Base-by-base conservation (phyloP, 441 rosid genomes). In the Mallotus japonicus region DNA sequence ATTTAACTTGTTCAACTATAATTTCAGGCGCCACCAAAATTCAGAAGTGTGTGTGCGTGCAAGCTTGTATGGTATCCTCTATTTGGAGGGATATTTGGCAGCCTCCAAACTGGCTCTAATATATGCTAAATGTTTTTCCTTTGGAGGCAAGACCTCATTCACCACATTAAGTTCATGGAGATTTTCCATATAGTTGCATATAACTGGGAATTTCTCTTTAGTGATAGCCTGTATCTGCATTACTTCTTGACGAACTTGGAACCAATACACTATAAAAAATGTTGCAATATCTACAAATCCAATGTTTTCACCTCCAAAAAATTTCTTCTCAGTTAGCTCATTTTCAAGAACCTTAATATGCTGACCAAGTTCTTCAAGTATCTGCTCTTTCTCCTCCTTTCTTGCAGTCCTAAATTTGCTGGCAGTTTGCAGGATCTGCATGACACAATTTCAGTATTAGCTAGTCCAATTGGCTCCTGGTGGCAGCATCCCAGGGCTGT, bases 301-400 rank as follows among this genome's bases (percentile, higher is more conserved):
- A 16, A 86, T 74, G 4, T 55, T 75, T 20, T 56, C 69, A 19
- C 87, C 86, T 46, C 83, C 82, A 19, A 84, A 75, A 54, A 77
- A 85, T 9, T 82, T 74, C 68, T 83, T 86, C 19, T 82, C 87
- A 0, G 73, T 70, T 0, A 86, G 77, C 75, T 85, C 85, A 46
- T 75, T 75, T 83, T 86, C 88, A 20, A 83, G 54, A 20, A 75
- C 0, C 20, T 50, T 74, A 22, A 74, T 22, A 17, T 74, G 61
- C 51, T 60, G 50, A 5, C 20, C 4, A 15, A 19, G 0, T 51
- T 74, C 67, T 53, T 49, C 68, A 3, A 67, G 2, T 5, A 57
- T 57, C 32, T 61, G 53, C 73, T 40, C 37, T 49, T 32, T 32
- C 15, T 74, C 72, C 24, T 61, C 72, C 50, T 12, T 16, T 61